A percentile compares a stretch with the other conserved stretches of the same genome.
phyloP scores from a whole-genome alignment of 177 flowering plant species.

The Vitis hybrid region DNA sequence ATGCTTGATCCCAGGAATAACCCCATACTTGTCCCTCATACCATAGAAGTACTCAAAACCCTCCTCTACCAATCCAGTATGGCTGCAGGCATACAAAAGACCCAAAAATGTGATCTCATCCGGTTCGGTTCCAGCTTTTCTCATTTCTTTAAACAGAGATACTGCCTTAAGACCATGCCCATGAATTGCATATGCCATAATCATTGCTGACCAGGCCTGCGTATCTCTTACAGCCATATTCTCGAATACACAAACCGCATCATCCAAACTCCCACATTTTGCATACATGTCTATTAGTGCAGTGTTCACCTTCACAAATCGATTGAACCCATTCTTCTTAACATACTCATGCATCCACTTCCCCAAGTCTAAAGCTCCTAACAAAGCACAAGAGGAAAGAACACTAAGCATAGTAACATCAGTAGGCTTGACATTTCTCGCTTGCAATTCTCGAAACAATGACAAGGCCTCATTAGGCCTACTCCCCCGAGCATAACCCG shows the following conservation, averaged over 20 bases:
- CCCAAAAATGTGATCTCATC: constrained; percentile 75
- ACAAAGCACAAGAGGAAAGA: constrained; percentile 57
- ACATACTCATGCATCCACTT: constrained; percentile 68
- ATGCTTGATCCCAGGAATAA: constrained; percentile 65
- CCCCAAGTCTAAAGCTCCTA: constrained; percentile 65
- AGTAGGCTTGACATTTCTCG: constrained; percentile 40
- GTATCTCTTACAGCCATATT: constrained; percentile 53
- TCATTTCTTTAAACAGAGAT: constrained; percentile 59
- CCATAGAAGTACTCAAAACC: constrained; percentile 46
- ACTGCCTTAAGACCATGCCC: constrained; percentile 58
- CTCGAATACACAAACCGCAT: constrained; percentile 54
- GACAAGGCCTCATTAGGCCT: constrained; percentile 59
- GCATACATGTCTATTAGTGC: constrained; percentile 52
- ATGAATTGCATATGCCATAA: constrained; percentile 69
- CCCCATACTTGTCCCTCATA: constrained; percentile 50
- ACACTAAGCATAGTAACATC: constrained; percentile 64
- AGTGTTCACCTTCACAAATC: constrained; percentile 55
- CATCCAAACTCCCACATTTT: constrained; percentile 61
- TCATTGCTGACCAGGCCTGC: constrained; percentile 75
- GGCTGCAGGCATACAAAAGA: constrained; percentile 65
- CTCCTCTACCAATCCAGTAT: constrained; percentile 66
- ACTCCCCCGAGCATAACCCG: constrained; percentile 47
- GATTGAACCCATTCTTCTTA: constrained; percentile 47
- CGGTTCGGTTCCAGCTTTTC: constrained; percentile 35
- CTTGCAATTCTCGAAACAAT: constrained; percentile 62